Base-by-base conservation (phyloP, 345 rosid species). In the Heritiera littoralis region DNA sequence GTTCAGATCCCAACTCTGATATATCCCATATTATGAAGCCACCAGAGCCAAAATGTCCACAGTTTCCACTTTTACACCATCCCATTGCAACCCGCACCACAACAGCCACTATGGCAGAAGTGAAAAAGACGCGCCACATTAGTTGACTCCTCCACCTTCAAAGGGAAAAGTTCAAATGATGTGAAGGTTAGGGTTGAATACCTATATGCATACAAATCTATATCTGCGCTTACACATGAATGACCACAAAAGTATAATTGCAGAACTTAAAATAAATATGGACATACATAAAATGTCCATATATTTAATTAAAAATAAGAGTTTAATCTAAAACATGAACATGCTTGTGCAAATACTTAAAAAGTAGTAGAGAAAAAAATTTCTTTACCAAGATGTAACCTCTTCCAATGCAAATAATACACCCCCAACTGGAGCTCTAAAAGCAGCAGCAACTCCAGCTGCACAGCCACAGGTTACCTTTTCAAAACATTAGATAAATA, bases 381-480 rank as follows among this genome's bases (percentile, higher is more conserved):
- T 45, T 45, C 48, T 87, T 69, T 89, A 94, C 99, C 99, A 96
- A 48, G 99, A 94, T 66, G 99, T 92, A 81, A 92, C 98, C 89
- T 96, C 99, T 85, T 96, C 99, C 81, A 96, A 81, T 8, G 99
- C 97, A 90, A 96, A 96, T 71, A 96, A 84, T 76, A 96, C 98
- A 69, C 99, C 99, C n/a, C 99, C 99, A 85, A 96, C 97, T 5
- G 97, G 98, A 85, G 99, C 97, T 91, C 99, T 91, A 90, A 96
- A 96, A 76, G 98, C 99, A 60, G 98, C 99, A 80, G 98, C 93
- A 80, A 95, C 98, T 80, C 99, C 98, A 81, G 99, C 97, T 80
- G 99, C 98, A 91, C 98, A 94, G 54, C 99, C 99, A 87, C 99
- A 96, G 58, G 99, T 94, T 78, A 96, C 99, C 99, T 96, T 87